Conservation (phyloP, 352 stramenopile genomes). For the Blastocystis sp. region DNA sequence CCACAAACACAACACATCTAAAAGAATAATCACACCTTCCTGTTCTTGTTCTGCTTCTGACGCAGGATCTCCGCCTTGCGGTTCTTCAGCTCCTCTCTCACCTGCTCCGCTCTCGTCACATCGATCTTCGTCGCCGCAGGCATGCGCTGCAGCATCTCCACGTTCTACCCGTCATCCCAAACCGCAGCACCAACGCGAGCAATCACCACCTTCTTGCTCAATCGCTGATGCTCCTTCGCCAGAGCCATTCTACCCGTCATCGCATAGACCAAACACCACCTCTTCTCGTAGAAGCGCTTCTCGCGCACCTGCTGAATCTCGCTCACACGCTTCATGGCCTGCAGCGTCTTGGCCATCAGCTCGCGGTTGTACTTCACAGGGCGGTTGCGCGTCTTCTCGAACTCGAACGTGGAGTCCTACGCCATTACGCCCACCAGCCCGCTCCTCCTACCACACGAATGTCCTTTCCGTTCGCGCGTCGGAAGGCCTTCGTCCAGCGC, state of each 20-base stretch:
- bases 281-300: slow-evolving; percentile 91
- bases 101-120: slow-evolving; percentile 23
- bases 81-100: slow-evolving; percentile 61
- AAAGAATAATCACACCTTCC: neutral
- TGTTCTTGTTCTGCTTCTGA: slow-evolving; percentile 48
- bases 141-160: slow-evolving; percentile 19
- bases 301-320: slow-evolving; percentile 94
- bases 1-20: too few species aligned
- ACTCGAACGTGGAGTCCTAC: slow-evolving; percentile 96
- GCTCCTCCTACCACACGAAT: slow-evolving; percentile 83
- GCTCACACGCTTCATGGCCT: slow-evolving; percentile 94
- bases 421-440: neutral
- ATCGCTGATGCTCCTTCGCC: slow-evolving; percentile 53
- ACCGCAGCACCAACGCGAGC: neutral
- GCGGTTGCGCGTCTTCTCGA: slow-evolving; percentile 96
- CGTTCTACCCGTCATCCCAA: slow-evolving; percentile 16
- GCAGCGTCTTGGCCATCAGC: slow-evolving; percentile 94
- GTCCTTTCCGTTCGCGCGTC: slow-evolving; percentile 95
- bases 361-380: slow-evolving; percentile 98
- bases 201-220: slow-evolving; percentile 60
- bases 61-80: slow-evolving; percentile 46
- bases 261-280: neutral
- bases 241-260: slow-evolving; percentile 53
- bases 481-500: slow-evolving; percentile 98
- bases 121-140: slow-evolving; percentile 43